Base-by-base conservation (phyloP, 1,139 yeast genomes). In the Candida tunisiensis region DNA sequence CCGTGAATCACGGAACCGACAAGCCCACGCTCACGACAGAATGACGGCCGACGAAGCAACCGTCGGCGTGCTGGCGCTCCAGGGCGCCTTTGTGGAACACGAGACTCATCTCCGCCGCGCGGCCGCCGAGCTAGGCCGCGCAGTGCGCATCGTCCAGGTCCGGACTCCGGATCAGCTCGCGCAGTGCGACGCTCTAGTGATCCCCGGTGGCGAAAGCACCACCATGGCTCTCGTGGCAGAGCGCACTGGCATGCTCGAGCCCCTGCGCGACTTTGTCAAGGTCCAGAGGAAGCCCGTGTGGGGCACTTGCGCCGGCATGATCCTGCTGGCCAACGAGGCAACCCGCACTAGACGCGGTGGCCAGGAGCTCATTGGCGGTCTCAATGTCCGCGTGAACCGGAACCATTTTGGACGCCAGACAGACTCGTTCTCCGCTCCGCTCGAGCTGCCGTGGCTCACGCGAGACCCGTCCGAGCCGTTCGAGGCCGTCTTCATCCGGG, bases 291-390 rank as follows among this genome's bases (percentile, higher is more conserved):
- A 64, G 38, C 71, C 80, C 1, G 62, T 71, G 16, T 79, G 92
- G 92, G 92, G 92, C 1, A 79, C 92, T 1, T 79, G 92, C 51
- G 92, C 92, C 4, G 93, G 92, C 2, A 55, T 79, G 38, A 78
- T 79, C 32, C 61, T 78, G 38, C 53, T 79, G 23, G 64, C 85
- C 7, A 59, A 62, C 31, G 60, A 65, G 30, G 62, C 77, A 18
- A 45, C 55, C 8, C 68, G 66, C 42, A 77, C 74, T 14, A 41
- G 46, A 14, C 57, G 60, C 25, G 61, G 60, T 2, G 62, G 67
- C n/a, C 83, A 77, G 38, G 55, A 63, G 33, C 47, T 71, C 3
- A 53, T 79, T 25, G 79, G 82, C 2, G 82, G 78, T 0, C 51
- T 79, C 43, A 66, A 71, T 38, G 68, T 78, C 11, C 57, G 61